These are phyloP conservation scores for Quillaja saponaria DNA, from an alignment of 306 rosid species.

Conservation along the genomic window DNA sequence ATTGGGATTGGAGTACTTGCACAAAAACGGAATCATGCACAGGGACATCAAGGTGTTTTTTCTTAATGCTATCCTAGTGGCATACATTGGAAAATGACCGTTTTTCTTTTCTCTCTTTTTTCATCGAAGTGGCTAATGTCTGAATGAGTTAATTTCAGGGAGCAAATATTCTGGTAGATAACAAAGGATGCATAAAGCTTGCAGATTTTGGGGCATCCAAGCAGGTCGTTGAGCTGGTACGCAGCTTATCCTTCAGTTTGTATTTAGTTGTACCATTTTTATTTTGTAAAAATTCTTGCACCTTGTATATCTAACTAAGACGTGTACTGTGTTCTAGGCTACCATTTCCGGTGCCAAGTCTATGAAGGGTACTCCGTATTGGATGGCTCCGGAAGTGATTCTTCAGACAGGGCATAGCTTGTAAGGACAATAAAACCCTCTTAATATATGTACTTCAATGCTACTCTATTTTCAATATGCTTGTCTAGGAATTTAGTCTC, in stretches of 20 bases:
- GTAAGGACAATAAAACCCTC: slow-evolving; percentile 61
- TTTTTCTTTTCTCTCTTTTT: neutral
- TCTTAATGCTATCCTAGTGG: slow-evolving; percentile 18
- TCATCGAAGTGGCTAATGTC: slow-evolving; percentile 15
- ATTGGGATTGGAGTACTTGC: slow-evolving; percentile 89
- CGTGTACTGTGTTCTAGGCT: slow-evolving; percentile 57
- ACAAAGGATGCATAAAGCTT: slow-evolving; percentile 95
- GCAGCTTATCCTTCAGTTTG: slow-evolving; percentile 23
- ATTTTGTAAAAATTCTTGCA: slow-evolving; percentile 23
- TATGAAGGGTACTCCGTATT: slow-evolving; percentile 99
- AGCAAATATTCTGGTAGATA: slow-evolving; percentile 98
- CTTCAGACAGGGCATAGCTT: slow-evolving; percentile 98
- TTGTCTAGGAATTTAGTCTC: no score
- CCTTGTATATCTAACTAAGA: slow-evolving; percentile 31
- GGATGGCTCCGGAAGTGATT: slow-evolving; percentile 99
- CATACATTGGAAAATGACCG: slow-evolving; percentile 17
- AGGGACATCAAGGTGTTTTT: slow-evolving; percentile 87
- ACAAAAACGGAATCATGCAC: slow-evolving; percentile 96
- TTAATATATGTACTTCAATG: slow-evolving; percentile 22
- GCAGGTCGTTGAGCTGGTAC: slow-evolving; percentile 98
- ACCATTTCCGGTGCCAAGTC: slow-evolving; percentile 98
- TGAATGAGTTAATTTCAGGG: slow-evolving; percentile 59
- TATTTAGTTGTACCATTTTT: slow-evolving; percentile 12
- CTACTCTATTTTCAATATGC: slow-evolving; percentile 27
- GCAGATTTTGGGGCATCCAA: slow-evolving; percentile 99